Conservation (phyloP, 768 basidiomycete species). For the Hericium erinaceus region DNA sequence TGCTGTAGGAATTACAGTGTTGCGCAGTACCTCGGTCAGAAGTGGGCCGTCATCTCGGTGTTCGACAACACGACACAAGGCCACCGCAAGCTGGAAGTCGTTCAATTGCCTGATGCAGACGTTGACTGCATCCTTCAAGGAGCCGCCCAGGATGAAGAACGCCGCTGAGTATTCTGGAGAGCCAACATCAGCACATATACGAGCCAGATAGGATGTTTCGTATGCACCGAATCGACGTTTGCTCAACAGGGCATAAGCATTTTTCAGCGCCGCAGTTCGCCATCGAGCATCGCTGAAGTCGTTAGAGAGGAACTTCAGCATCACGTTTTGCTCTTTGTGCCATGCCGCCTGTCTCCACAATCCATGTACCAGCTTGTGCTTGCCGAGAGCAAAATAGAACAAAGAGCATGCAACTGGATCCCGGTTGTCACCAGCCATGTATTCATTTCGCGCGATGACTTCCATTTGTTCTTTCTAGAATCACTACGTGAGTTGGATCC, state of each 20-base stretch:
- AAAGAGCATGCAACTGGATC: slow-evolving; percentile 87
- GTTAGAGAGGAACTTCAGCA: slow-evolving; percentile 89
- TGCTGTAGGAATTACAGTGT: slow-evolving; percentile 72
- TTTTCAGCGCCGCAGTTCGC: slow-evolving; percentile 92
- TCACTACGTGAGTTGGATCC: not conserved
- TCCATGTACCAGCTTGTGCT: slow-evolving; percentile 85
- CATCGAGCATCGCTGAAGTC: slow-evolving; percentile 80
- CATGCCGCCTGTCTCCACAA: slow-evolving; percentile 93
- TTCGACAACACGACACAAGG: slow-evolving; percentile 79
- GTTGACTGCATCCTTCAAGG: slow-evolving; percentile 83
- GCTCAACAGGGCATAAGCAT: slow-evolving; percentile 85
- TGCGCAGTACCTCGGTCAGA: slow-evolving; percentile 58
- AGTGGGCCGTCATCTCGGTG: slow-evolving; percentile 75
- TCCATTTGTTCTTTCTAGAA: slow-evolving; percentile 74
- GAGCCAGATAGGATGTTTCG: not conserved
- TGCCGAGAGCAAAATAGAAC: slow-evolving; percentile 92
- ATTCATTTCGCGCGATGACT: slow-evolving; percentile 83
- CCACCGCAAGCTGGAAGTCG: slow-evolving; percentile 87
- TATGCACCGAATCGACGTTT: slow-evolving; percentile 85
- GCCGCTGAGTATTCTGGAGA: slow-evolving; percentile 90
- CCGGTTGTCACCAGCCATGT: slow-evolving; percentile 76
- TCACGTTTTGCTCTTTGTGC: slow-evolving; percentile 81
- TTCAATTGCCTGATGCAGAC: slow-evolving; percentile 81
- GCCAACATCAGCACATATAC: not conserved
- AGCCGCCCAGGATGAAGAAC: slow-evolving; percentile 89